A percentile compares a stretch with the other conserved stretches of the same genome.
Evolutionary conservation across 495 filamentous ascomycete species (phyloP).

Genomic region (Aspergillus carlsbadensis): DNA sequence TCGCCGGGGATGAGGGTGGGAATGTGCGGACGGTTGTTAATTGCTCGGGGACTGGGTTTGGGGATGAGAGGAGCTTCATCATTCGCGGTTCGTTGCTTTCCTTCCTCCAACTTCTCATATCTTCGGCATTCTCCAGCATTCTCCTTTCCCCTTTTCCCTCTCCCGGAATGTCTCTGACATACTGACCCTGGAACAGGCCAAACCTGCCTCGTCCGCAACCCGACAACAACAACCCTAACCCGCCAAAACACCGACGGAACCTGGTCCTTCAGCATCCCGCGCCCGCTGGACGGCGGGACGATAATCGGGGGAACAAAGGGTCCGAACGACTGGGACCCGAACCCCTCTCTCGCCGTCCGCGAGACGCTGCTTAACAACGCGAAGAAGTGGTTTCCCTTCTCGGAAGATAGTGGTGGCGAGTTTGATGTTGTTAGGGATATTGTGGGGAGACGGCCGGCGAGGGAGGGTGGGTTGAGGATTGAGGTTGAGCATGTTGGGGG

Average conservation of each 20-base stretch:
- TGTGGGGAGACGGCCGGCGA: conserved; percentile 43
- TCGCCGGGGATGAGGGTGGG: conserved; percentile 31
- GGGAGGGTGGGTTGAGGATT: conserved; percentile 44
- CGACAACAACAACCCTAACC: conserved; percentile 55
- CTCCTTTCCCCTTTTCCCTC: neutral
- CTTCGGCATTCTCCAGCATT: neutral
- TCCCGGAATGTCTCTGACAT: neutral
- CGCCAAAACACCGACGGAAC: conserved; percentile 56
- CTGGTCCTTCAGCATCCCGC: conserved; percentile 62
- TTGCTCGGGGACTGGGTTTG: conserved; percentile 57
- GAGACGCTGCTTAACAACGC: conserved; percentile 46
- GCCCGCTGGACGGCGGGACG: conserved; percentile 58
- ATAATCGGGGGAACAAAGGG: conserved; percentile 66
- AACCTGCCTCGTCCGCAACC: conserved; percentile 46
- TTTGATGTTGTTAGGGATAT: conserved; percentile 49
- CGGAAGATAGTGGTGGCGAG: conserved; percentile 32
- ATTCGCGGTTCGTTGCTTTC: conserved; percentile 45
- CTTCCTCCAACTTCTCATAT: conserved; percentile 5
- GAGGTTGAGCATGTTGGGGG: conserved; percentile 35
- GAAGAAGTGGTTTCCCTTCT: conserved; percentile 44
- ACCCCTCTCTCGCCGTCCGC: conserved; percentile 45
- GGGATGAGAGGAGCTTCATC: conserved; percentile 50
- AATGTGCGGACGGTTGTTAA: conserved; percentile 55
- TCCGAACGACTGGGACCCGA: conserved; percentile 52
- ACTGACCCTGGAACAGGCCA: conserved; percentile 24